Evolutionary conservation across 306 rosid species (phyloP), one percentile per base, ranked within the genome.

Genomic region (Begonia masoniana): DNA sequence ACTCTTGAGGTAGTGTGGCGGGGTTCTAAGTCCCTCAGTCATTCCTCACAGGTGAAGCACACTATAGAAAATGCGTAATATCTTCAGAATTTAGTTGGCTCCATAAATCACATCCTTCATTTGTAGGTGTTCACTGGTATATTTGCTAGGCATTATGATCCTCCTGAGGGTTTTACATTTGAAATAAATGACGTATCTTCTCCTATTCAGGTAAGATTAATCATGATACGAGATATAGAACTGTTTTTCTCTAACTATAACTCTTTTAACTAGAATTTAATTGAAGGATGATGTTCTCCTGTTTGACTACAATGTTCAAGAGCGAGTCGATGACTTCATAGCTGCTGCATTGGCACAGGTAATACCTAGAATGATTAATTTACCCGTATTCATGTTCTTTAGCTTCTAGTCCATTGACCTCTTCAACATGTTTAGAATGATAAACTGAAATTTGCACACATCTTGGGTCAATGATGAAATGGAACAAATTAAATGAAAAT

Each of bases 301-400:
- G 74, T 86, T 86, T 31, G 93, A 79, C 68, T 82, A 86, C 72
- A 86, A 82, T 60, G 95, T 86, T 57, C 78, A 70, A 4, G 49
- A 77, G 41, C 77, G 88, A n/a, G 83, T 86, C 43, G 76, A 86
- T 13, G 85, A 86, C 48, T 86, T 86, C 42, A 82, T 86, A 41
- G 43, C 85, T 69, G 83, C 88, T 5, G 95, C 95, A 65, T 45
- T 79, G 45, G 57, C 76, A 51, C 95, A 85, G 72, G 95, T 85
- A 80, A 77, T 57, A 41, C 15, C 10, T n/a, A 39, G 13, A 54
- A 54, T 11, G 13, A 6, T 54, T 12, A 7, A 11, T 15, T 15
- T 16, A 31, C 39, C 39, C 3, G 39, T 31, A 31, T 31, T 31
- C 9, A 3, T 31, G 39, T 31, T 31, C 39, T 31, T 31, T 31